Percentiles rank a stretch among this genome's conserved stretches.
Evolutionary conservation across 106 monocot species (phyloP).

Genomic region (Dendrobium huoshanense): DNA sequence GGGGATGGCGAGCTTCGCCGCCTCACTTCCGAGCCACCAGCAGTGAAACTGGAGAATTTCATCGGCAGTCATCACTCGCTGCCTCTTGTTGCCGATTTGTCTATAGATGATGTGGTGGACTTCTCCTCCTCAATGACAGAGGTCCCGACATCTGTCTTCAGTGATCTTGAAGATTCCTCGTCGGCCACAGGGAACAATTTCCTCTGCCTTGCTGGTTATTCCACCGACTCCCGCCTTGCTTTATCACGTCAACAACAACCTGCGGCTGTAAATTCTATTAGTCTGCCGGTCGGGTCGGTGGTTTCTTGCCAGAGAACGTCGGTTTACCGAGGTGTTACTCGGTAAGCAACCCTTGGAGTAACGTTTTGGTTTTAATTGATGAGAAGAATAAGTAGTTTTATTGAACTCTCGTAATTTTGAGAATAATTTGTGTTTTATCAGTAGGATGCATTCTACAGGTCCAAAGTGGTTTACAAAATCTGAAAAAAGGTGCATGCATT

Average conservation of each 20-base stretch:
- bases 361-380: neutral
- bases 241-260: neutral
- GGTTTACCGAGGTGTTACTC: constrained; percentile 3
- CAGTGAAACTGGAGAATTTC: constrained; percentile 4
- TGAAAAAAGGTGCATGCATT: neutral
- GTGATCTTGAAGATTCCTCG: neutral
- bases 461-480: neutral
- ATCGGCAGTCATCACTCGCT: neutral
- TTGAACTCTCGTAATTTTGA: neutral
- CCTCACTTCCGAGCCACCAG: neutral
- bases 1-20: neutral
- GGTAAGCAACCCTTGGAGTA: neutral
- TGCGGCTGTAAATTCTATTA: neutral
- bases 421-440: too few species aligned
- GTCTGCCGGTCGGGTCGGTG: neutral
- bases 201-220: neutral
- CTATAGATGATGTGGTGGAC: neutral
- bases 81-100: neutral
- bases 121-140: neutral
- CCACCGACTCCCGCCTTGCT: neutral
- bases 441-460: neutral
- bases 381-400: neutral
- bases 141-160: neutral
- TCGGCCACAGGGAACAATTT: constrained; percentile 1
- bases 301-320: constrained; percentile 5